Evolutionary conservation across 148 eudicot species (phyloP), one percentile per base, ranked within the genome.

Genomic region (Euryodendron excelsum): DNA sequence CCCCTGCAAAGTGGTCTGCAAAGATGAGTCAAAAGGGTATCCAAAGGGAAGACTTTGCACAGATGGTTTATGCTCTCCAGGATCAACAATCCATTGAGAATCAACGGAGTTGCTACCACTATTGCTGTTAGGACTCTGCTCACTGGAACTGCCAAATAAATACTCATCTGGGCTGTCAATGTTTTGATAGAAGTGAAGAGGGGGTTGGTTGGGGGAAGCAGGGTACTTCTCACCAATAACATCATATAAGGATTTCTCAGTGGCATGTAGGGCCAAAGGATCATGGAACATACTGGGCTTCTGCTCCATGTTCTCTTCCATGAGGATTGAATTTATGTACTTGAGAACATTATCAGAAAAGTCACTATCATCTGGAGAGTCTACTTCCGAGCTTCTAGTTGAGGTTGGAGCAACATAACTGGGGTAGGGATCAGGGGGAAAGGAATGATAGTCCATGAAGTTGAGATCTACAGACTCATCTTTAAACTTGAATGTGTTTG

Each of bases 231-330:
- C 78, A 20, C 88, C 88, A 30, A 88, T 76, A 15, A 73, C 85
- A 31, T 81, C 85, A 69, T 85, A 85, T 1, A 88, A 80, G 8
- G 90, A 85, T 80, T 82, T 81, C 84, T 88, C 90, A 28, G 90
- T 79, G 72, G 85, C 85, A 77, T 77, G 82, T 33, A 88, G 73
- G 72, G 88, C 87, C 71, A 88, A 85, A 48, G 90, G 88, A 59
- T 88, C 90, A 64, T 81, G 82, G 60, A 88, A 85, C 88, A 88
- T 79, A 67, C 88, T 81, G 48, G 86, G 86, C 83, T 82, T 88
- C 74, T 86, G 78, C 66, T 88, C 90, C 62, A 85, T 77, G 66
- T 85, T 68, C 70, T 88, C 90, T 82, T 88, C 90, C 81, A 83
- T 78, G 59, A 88, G 85, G 60, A 88, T 81, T 78, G 87, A 87